phyloP scores from a whole-genome alignment of 805 yeast genomes.

The Starmerella bombicola region DNA sequence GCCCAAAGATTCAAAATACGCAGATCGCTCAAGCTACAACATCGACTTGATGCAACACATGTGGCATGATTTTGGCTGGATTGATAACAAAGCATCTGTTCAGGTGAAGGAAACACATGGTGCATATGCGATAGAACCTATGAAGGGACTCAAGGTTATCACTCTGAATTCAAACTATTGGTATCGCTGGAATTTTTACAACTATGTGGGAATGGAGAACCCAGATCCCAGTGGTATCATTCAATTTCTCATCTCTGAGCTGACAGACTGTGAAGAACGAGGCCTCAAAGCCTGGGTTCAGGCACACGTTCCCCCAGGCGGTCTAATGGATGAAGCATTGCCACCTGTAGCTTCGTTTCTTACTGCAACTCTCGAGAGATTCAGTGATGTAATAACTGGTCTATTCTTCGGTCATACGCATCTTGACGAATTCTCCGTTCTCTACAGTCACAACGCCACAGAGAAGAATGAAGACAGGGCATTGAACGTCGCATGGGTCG shows the following conservation, averaged over 20 bases:
- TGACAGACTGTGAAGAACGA: slow-evolving; percentile 43
- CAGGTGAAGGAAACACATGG: slow-evolving; percentile 41
- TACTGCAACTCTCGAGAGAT: slow-evolving; percentile 48
- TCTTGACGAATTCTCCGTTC: slow-evolving; percentile 50
- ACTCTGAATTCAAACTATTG: slow-evolving; percentile 56
- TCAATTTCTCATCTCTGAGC: slow-evolving; percentile 48
- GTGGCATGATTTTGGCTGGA: slow-evolving; percentile 38
- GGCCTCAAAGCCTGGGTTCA: slow-evolving; percentile 62
- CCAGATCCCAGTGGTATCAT: slow-evolving; percentile 54
- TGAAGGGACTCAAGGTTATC: slow-evolving; percentile 46
- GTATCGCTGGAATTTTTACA: slow-evolving; percentile 51
- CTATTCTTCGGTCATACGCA: slow-evolving; percentile 65
- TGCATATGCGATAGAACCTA: slow-evolving; percentile 47
- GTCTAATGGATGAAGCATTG: slow-evolving; percentile 42
- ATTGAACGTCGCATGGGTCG: slow-evolving; percentile 49
- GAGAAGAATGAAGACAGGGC: slow-evolving; percentile 36
- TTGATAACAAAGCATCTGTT: slow-evolving; percentile 28
- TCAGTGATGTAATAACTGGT: slow-evolving; percentile 53
- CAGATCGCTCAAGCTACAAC: slow-evolving; percentile 36
- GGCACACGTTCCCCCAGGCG: slow-evolving; percentile 50
- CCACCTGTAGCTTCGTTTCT: slow-evolving; percentile 50
- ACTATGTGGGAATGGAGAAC: slow-evolving; percentile 37
- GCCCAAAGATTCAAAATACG: slow-evolving; percentile 37
- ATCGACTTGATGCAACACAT: slow-evolving; percentile 38
- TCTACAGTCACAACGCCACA: slow-evolving; percentile 40